phyloP scores from a whole-genome alignment of 2,329 filamentous ascomycete species.

The Trichophyton verrucosum region DNA sequence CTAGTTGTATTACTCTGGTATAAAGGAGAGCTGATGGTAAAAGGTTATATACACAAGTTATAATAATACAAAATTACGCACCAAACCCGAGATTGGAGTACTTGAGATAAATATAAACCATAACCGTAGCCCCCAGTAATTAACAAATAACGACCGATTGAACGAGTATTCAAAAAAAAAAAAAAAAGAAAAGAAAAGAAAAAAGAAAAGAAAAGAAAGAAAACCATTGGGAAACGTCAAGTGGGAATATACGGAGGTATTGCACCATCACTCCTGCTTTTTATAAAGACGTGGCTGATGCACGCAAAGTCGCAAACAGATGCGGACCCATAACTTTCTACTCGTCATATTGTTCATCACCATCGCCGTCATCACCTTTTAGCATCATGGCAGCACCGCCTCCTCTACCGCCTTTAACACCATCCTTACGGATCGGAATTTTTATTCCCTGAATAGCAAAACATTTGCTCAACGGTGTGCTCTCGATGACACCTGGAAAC shows the following conservation, averaged over 20 bases:
- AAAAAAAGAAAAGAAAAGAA: too few species aligned
- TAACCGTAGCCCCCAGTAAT: background rate
- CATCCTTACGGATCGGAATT: constrained; percentile 88
- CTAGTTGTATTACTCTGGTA: background rate
- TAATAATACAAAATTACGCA: background rate
- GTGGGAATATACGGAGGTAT: background rate
- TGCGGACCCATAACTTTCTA: background rate
- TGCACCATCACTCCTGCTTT: background rate
- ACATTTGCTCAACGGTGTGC: constrained; percentile 76
- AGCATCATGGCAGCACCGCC: constrained; percentile 28
- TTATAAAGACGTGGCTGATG: background rate
- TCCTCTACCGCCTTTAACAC: constrained; percentile 35
- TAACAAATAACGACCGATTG: background rate
- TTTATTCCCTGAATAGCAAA: constrained; percentile 93
- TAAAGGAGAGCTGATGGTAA: background rate
- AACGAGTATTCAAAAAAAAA: background rate
- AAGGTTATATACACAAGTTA: background rate
- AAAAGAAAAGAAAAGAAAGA: too few species aligned
- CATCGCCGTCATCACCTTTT: constrained; percentile 19
- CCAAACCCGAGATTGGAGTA: background rate
- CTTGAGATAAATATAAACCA: background rate
- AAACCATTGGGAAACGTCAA: background rate
- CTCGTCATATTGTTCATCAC: background rate
- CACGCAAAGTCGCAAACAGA: background rate
- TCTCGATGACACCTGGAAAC: constrained; percentile 94